Base-by-base conservation (phyloP, 768 basidiomycete species). In the Hericium rajendrae region DNA sequence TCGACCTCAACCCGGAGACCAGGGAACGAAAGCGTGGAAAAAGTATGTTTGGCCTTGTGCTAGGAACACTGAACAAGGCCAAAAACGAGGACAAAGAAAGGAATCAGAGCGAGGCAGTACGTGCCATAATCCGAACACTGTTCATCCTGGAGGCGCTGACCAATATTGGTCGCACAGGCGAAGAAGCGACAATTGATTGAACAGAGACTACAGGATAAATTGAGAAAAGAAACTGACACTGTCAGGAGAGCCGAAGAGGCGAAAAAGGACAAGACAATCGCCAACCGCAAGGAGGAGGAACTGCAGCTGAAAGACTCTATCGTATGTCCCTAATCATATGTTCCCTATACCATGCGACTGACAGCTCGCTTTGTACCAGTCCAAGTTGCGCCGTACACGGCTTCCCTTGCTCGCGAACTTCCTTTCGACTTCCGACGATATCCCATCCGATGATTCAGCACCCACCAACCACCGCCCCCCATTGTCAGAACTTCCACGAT, bases 41-140 rank as follows among this genome's bases (percentile, higher is more conserved):
- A 81, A 83, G 80, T 73, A 88, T 91, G 86, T 88, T 92, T 74
- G 90, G 88, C 60, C 76, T 91, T 62, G 75, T 91, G 62, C 71
- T 92, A 57, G 88, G 88, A 54, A 92, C 89, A 62, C 79, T 92
- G 60, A 88, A 85, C 74, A 88, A 88, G 76, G 90, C 90, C 62
- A 91, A 90, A 75, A 84, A 80, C 62, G 89, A 92, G 75, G 89
- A 90, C 70, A 85, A 87, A 68, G 83, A 88, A 75, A 77, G 88
- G 59, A 88, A 78, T 67, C 84, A 85, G n/a, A 90, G 88, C 70
- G 89, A 92, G 65, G 88, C 89, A 65, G 89, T 91, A 59, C 69
- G 72, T 70, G 2, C 1, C 40, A 40, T 32, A 46, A 9, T 16
- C 16, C 24, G 11, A 26, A 41, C 54, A 53, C 15, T 38, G 24